These are phyloP conservation scores for Globisporangium nodosum DNA, from an alignment of 352 stramenopile species.

Conservation along the genomic window DNA sequence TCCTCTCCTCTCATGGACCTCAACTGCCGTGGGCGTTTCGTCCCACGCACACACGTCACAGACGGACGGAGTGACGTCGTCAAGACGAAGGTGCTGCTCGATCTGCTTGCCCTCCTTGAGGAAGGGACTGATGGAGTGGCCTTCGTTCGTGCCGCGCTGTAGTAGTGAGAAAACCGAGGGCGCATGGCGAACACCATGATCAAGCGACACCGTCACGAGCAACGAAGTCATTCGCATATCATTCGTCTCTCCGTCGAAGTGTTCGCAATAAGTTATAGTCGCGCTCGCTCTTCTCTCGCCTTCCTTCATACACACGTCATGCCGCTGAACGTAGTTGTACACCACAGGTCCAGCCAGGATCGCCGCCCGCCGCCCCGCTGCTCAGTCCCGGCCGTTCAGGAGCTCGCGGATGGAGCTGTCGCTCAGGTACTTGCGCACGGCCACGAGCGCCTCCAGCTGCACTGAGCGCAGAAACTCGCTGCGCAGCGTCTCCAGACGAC, in stretches of 20 bases:
- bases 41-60: background rate
- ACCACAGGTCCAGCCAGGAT: background rate
- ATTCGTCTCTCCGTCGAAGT: background rate
- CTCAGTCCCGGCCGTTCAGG: slow-evolving; percentile 36
- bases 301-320: background rate
- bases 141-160: no score
- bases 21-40: no score
- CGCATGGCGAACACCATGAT: no score
- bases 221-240: no score
- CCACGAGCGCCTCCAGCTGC: slow-evolving; percentile 69
- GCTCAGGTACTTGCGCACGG: slow-evolving; percentile 67
- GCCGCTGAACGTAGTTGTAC: background rate
- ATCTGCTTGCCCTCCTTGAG: no score
- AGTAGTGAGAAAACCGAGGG: no score
- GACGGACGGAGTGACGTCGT: no score
- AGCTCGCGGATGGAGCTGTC: slow-evolving; percentile 62
- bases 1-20: no score
- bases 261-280: background rate
- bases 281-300: background rate
- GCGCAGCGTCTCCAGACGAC: slow-evolving; percentile 45
- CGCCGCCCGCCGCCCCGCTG: no score
- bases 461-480: slow-evolving; percentile 70
- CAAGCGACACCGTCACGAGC: no score
- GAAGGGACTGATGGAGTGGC: no score
- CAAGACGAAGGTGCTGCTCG: no score